phyloP scores from a whole-genome alignment of 805 yeast species.

The Yarrowia bubula region DNA sequence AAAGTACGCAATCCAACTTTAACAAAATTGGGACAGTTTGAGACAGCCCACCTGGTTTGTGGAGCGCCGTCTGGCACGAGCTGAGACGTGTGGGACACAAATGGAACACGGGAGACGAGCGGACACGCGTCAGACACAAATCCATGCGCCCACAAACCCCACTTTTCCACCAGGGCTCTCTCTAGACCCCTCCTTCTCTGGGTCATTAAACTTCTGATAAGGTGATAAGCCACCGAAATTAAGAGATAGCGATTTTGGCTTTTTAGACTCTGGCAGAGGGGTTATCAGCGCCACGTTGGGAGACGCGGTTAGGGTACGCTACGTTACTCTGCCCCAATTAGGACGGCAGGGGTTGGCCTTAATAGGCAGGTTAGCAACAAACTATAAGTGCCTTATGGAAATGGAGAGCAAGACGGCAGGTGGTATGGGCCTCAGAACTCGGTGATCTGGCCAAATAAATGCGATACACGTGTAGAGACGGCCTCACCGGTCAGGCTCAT shows the following conservation, averaged over 20 bases:
- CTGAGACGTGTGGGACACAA: not conserved
- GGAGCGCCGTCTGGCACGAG: not conserved
- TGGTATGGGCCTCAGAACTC: not conserved
- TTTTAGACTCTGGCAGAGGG: not conserved
- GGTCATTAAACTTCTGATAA: slow-evolving; percentile 21
- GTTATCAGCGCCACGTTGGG: slow-evolving; percentile 26
- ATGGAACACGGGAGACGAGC: no score
- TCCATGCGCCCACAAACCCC: not conserved
- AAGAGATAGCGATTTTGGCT: slow-evolving; percentile 17
- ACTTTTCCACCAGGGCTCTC: not conserved
- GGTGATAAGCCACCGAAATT: slow-evolving; percentile 25
- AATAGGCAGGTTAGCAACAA: slow-evolving; percentile 22
- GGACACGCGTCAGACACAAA: not conserved
- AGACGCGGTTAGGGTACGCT: slow-evolving; percentile 4
- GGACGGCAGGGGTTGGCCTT: slow-evolving; percentile 22
- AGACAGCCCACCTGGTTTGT: slow-evolving; percentile 1
- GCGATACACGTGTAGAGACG: not conserved
- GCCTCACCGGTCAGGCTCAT: not conserved
- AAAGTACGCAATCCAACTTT: slow-evolving; percentile 11
- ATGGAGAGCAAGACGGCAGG: not conserved
- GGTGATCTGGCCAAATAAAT: not conserved
- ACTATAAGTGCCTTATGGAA: slow-evolving; percentile 10
- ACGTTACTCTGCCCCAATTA: slow-evolving; percentile 16
- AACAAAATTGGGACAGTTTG: not conserved
- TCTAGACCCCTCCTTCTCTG: not conserved